A percentile compares a stretch with the other conserved stretches of the same genome.
Conservation (phyloP, 2,329 filamentous ascomycete species). For the Xylaria sp. region DNA sequence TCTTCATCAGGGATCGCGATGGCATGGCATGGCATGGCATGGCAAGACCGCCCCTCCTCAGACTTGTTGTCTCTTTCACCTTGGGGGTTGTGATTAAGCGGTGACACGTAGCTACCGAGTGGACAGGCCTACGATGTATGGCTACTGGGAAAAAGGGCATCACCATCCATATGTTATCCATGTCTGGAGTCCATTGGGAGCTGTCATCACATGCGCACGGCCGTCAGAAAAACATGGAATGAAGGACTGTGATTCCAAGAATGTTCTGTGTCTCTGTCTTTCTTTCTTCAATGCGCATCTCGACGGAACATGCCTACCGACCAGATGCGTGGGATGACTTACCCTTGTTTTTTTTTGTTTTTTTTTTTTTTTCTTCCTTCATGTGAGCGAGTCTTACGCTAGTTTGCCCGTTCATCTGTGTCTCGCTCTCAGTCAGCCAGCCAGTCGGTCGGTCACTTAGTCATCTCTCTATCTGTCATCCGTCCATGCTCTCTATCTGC, state of each 20-base stretch:
- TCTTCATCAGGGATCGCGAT: constrained; percentile 15
- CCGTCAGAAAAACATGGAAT: constrained; percentile 14
- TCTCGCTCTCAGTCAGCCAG: neutral
- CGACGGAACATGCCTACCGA: constrained; percentile 3
- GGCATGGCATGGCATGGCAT: neutral
- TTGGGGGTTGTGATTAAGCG: constrained; percentile 1
- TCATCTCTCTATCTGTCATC: too few relatives aligned
- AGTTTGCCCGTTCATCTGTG: neutral
- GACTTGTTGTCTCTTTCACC: too few relatives aligned
- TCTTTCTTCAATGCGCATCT: neutral
- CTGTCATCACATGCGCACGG: constrained; percentile 23
- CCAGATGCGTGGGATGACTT: neutral
- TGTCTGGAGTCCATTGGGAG: neutral
- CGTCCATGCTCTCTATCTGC: too few relatives aligned
- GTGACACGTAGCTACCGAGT: constrained; percentile 9
- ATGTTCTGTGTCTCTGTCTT: too few relatives aligned
- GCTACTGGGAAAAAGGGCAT: constrained; percentile 1
- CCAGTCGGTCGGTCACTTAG: too few relatives aligned
- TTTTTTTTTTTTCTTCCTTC: neutral
- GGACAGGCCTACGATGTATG: constrained; percentile 4
- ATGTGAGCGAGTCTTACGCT: neutral
- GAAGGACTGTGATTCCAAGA: constrained; percentile 6
- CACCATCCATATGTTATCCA: constrained; percentile 1
- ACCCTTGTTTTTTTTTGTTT: too few relatives aligned
- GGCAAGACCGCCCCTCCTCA: too few relatives aligned